Conservation (phyloP, 1,284 basidiomycete species). For the Anthracocystis panici-leucophaei region DNA sequence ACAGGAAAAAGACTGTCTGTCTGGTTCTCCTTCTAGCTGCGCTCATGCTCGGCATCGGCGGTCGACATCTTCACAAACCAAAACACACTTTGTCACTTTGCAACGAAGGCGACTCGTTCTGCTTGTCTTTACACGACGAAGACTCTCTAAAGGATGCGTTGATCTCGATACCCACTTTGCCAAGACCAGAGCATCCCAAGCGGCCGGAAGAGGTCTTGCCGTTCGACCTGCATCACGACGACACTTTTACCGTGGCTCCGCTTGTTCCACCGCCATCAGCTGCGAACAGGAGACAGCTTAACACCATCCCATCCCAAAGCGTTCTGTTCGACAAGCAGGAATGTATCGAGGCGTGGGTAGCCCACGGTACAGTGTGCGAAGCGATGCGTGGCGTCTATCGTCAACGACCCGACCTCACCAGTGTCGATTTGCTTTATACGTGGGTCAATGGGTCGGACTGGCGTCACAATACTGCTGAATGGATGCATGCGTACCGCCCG, state of each 20-base stretch:
- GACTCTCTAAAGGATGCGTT: conserved; percentile 35
- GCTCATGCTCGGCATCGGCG: conserved; percentile 25
- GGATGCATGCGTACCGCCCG: conserved; percentile 41
- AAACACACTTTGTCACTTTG: background rate
- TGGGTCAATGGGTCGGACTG: conserved; percentile 57
- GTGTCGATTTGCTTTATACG: conserved; percentile 42
- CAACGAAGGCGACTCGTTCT: background rate
- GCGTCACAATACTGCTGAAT: conserved; percentile 36
- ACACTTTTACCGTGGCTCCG: background rate
- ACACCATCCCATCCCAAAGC: conserved; percentile 24
- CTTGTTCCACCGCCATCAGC: conserved; percentile 15
- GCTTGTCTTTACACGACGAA: conserved; percentile 27
- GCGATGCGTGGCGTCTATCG: conserved; percentile 20
- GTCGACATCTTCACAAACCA: conserved; percentile 5
- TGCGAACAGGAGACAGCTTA: conserved; percentile 28
- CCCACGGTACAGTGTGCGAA: conserved; percentile 29
- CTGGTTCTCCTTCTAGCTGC: conserved; percentile 25
- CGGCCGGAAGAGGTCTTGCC: conserved; percentile 23
- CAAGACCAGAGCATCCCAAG: conserved; percentile 21
- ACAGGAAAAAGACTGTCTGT: conserved; percentile 15
- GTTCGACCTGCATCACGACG: conserved; percentile 34
- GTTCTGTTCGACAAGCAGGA: conserved; percentile 21
- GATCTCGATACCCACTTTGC: conserved; percentile 22
- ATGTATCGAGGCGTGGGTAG: conserved; percentile 38
- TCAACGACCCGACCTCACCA: conserved; percentile 17